Base-by-base conservation (phyloP, 2,329 filamentous ascomycete species). In the Didymella pomorum region DNA sequence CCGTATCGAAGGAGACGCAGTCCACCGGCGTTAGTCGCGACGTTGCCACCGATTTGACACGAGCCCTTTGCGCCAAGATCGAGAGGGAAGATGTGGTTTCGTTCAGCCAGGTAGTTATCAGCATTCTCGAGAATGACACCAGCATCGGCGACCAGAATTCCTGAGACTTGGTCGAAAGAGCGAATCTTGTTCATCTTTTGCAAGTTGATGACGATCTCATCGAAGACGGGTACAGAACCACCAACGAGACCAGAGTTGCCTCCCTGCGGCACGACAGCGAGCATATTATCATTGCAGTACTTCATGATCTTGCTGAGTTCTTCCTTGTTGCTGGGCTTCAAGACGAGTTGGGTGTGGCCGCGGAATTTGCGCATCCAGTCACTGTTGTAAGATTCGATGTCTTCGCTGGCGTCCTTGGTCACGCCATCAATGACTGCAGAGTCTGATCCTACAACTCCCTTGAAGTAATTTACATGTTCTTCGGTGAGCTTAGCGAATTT, bases 311-410 rank as follows among this genome's bases (percentile, higher is more conserved):
- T 86, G 85, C 92, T 96, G 69, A 98, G 91, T 78, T 99, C 89
- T 70, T 94, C 88, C 0, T 92, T 94, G 16, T 87, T 90, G 50
- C 84, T 86, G 11, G 95, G 95, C 79, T 93, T 96, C 62, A 99
- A 81, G 4, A 98, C 93, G 25, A 99, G 82, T 72, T 89, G 87
- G 61, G 91, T 88, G 78, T 97, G 93, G 28, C 95, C 96, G 61
- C 91, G 89, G 81, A 97, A 99, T 80, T 99, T 99, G 79, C 91
- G 89, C 93, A 99, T 97, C 95, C 96, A 99, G 80, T 99, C 95
- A 74, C 89, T 87, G 79, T 99, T 99, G 84, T 93, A 99, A 8
- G 91, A 86, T 75, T 95, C 92, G 65, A 98, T 84, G 74, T 98
- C 95, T 69, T 91, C 90, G 2, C 83, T 80, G 14, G 87, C 87